Percentiles rank a stretch among this genome's conserved stretches.
Evolutionary conservation across 2,329 filamentous ascomycete species (phyloP).

Genomic region (Colletotrichum siamense): DNA sequence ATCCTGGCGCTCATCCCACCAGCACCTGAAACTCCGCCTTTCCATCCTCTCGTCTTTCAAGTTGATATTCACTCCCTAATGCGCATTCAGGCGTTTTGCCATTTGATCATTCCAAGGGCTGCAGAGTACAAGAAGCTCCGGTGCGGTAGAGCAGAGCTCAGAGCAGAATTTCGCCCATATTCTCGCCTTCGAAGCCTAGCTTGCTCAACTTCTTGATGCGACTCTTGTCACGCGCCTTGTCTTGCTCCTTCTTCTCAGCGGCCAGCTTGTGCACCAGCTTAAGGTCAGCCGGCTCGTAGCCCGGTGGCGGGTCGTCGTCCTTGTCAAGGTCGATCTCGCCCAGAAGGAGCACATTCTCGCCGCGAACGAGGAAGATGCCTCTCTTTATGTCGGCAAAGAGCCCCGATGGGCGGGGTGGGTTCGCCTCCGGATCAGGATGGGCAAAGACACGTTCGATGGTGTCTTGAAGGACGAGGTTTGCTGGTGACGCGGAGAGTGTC

Average conservation of each 20-base stretch:
- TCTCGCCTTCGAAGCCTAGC: constrained; percentile 89
- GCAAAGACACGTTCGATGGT: constrained; percentile 87
- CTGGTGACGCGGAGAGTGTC: constrained; percentile 49
- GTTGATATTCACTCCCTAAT: constrained; percentile 19
- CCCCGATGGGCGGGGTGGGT: constrained; percentile 40
- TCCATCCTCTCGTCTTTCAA: background rate
- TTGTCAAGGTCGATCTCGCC: constrained; percentile 97
- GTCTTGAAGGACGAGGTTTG: constrained; percentile 93
- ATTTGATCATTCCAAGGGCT: constrained; percentile 10
- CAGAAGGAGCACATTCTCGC: constrained; percentile 94
- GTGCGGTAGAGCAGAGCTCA: constrained; percentile 40
- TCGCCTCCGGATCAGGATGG: constrained; percentile 43
- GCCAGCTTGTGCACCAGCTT: constrained; percentile 75
- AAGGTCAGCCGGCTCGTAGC: constrained; percentile 69
- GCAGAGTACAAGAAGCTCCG: background rate
- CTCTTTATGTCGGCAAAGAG: constrained; percentile 85
- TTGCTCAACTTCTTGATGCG: constrained; percentile 73
- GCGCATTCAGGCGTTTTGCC: constrained; percentile 7
- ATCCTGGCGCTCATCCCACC: background rate
- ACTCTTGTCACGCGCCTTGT: constrained; percentile 76
- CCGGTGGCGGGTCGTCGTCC: constrained; percentile 82
- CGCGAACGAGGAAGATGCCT: constrained; percentile 89
- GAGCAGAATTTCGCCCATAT: constrained; percentile 75
- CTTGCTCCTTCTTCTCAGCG: constrained; percentile 71
- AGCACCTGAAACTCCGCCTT: background rate